A percentile compares a stretch with the other conserved stretches of the same genome.
Conservation (phyloP, 2,329 filamentous ascomycete genomes). For the Neoscytalidium dimidiatum region DNA sequence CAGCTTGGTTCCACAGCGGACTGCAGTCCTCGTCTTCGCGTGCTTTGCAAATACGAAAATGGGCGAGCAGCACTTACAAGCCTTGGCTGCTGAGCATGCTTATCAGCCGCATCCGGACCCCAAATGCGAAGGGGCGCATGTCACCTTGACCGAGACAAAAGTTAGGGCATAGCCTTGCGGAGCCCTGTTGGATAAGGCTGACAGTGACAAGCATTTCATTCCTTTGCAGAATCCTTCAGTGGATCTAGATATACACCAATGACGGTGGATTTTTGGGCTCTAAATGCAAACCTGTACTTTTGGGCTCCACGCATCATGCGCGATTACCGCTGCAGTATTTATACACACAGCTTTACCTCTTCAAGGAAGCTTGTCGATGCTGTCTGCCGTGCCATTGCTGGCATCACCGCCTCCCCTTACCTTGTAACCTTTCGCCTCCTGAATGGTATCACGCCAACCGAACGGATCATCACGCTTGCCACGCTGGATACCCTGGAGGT, state of each 20-base stretch:
- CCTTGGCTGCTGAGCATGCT: neutral
- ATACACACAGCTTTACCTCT: neutral
- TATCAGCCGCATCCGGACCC: neutral
- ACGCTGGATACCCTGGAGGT: constrained; percentile 82
- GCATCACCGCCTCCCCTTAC: constrained; percentile 21
- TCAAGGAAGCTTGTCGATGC: constrained; percentile 38
- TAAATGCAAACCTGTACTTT: neutral
- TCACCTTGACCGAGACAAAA: neutral
- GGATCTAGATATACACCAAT: neutral
- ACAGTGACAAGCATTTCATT: neutral
- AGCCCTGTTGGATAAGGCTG: neutral
- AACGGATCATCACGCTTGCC: constrained; percentile 77
- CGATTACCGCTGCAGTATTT: neutral
- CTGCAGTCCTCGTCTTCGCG: too few relatives aligned
- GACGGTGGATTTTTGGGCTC: neutral
- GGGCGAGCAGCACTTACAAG: too few relatives aligned
- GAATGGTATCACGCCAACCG: constrained; percentile 64
- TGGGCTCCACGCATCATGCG: neutral
- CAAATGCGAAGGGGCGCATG: neutral
- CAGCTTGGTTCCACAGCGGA: too few relatives aligned
- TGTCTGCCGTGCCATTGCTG: constrained; percentile 30
- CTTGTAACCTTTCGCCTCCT: constrained; percentile 41
- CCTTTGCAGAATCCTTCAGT: neutral
- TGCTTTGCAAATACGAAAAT: too few relatives aligned
- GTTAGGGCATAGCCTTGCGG: neutral